Base-by-base conservation (phyloP, 2,329 filamentous ascomycete species). In the Shiraia sp. region DNA sequence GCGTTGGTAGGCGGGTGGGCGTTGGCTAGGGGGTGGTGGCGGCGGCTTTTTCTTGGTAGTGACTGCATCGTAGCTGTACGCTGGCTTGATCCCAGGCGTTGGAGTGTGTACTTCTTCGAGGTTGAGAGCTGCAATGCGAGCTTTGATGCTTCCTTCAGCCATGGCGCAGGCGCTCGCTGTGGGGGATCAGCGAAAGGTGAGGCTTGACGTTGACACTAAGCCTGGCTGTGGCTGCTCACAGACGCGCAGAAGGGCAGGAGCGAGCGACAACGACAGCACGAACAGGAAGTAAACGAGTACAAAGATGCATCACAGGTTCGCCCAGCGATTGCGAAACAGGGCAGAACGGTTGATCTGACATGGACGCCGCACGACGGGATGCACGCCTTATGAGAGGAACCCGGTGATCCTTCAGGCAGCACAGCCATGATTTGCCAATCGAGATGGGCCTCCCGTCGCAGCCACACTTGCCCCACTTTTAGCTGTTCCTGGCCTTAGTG, bases 111-210 rank as follows among this genome's bases (percentile, higher is more conserved):
- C 72, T 47, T 76, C 68, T 31, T 74, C 68, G 28, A 77, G 63
- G 49, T 77, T 75, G 36, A 78, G 56, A 2, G 72, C 70, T 2
- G 75, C 74, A 41, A 77, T 77, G 43, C 75, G 72, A 33, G 72
- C 69, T 47, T 69, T 70, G 53, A 78, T 73, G 41, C 50, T 50
- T 14, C 44, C 41, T 39, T 66, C 61, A 31, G 61, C 63, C 68
- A 70, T 70, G 31, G 42, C 53, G 51, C 38, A 28, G 33, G 29
- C 27, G 35, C 12, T 17, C 12, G n/a, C 23, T 36, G 48, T 42
- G 45, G 51, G 40, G 40, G 32, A 41, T 36, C 34, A 15, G 29
- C 41, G 41, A 25, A 34, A 32, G 40, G 35, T 34, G 40, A 36
- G 43, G 38, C 38, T 40, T 29, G 31, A 23, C 31, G 28, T 24